These are phyloP conservation scores for Colletotrichum theobromicola DNA, from an alignment of 2,329 filamentous ascomycete genomes.

Conservation along the genomic window DNA sequence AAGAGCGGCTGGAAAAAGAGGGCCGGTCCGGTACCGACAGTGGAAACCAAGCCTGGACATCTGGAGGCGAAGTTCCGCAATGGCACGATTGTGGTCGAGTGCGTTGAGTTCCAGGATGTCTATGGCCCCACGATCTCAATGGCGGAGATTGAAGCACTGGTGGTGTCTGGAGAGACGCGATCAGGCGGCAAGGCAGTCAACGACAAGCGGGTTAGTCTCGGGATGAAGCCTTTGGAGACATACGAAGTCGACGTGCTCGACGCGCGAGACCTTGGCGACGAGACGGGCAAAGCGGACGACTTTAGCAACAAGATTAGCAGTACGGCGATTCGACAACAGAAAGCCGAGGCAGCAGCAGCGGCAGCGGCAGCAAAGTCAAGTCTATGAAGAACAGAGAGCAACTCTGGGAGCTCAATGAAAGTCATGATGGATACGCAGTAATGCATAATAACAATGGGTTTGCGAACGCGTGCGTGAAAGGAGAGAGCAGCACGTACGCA, in stretches of 20 bases:
- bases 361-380: background rate
- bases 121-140: slow-evolving; percentile 92
- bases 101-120: slow-evolving; percentile 84
- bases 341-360: slow-evolving; percentile 29
- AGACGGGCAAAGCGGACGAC: slow-evolving; percentile 51
- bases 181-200: slow-evolving; percentile 87
- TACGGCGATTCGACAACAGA: slow-evolving; percentile 74
- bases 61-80: slow-evolving; percentile 60
- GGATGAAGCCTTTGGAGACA: slow-evolving; percentile 77
- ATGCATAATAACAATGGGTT: background rate
- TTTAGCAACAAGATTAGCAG: slow-evolving; percentile 92
- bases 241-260: slow-evolving; percentile 92
- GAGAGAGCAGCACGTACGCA: background rate
- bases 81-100: slow-evolving; percentile 70
- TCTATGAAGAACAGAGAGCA: background rate
- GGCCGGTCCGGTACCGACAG: slow-evolving; percentile 34
- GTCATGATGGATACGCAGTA: background rate
- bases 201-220: slow-evolving; percentile 75
- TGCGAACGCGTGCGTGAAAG: background rate
- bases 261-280: slow-evolving; percentile 57
- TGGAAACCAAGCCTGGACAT: slow-evolving; percentile 43
- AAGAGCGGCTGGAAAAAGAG: slow-evolving; percentile 48
- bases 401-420: background rate
- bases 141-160: slow-evolving; percentile 76
- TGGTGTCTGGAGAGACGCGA: slow-evolving; percentile 88